A percentile compares a stretch with the other conserved stretches of the same genome.
Conservation (phyloP, 768 basidiomycete species). For the Suillus cothurnatus region DNA sequence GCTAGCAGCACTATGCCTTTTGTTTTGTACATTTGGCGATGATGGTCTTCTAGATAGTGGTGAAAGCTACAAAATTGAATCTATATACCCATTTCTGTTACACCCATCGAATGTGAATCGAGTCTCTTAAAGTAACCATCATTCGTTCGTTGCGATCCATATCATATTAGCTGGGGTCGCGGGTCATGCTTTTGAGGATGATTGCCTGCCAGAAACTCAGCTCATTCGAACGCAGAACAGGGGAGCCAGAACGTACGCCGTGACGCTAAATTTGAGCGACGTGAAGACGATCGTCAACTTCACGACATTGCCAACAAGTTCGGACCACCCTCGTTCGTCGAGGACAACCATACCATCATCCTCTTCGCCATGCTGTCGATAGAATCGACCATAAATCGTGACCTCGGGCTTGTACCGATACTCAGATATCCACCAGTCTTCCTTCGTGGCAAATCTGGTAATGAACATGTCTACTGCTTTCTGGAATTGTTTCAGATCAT, state of each 20-base stretch:
- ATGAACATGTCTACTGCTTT: conserved; percentile 34
- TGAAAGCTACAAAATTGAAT: conserved; percentile 53
- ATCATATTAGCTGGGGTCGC: background rate
- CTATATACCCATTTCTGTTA: background rate
- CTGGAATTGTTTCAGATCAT: conserved; percentile 14
- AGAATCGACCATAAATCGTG: conserved; percentile 36
- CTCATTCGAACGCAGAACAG: background rate
- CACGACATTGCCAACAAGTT: conserved; percentile 35
- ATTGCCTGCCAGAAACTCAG: conserved; percentile 5
- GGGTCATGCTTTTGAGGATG: background rate
- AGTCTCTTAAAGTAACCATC: background rate
- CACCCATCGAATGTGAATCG: background rate
- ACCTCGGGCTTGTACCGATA: conserved; percentile 35
- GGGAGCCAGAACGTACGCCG: conserved; percentile 26
- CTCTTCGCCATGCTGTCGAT: conserved; percentile 34
- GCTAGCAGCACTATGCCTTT: conserved; percentile 70
- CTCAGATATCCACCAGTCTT: conserved; percentile 39
- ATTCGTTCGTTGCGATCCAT: background rate
- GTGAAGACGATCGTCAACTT: conserved; percentile 34
- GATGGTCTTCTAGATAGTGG: conserved; percentile 80
- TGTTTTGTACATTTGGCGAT: conserved; percentile 42
- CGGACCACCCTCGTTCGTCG: conserved; percentile 35
- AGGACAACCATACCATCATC: conserved; percentile 34
- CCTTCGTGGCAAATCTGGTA: conserved; percentile 36
- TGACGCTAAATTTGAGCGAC: conserved; percentile 36